These are phyloP conservation scores for Nicotiana tomentosiformis DNA, from an alignment of 257 asterid genomes.

Conservation along the genomic window DNA sequence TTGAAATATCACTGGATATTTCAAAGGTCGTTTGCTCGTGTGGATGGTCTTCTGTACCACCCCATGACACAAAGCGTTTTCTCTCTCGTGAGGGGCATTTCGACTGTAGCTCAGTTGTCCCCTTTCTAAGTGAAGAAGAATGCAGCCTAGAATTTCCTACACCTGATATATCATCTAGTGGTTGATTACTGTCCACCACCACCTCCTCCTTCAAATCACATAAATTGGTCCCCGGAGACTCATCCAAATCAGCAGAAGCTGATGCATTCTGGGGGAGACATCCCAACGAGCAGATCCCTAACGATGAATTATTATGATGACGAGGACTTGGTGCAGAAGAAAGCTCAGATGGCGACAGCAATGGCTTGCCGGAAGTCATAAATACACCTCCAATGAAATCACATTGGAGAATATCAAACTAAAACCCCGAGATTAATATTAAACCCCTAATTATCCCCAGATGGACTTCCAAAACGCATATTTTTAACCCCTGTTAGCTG, in stretches of 20 bases:
- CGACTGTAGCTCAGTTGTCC: constrained; percentile 27
- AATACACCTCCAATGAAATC: constrained; percentile 30
- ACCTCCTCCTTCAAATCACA: constrained; percentile 7
- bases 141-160: constrained; percentile 30
- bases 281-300: constrained; percentile 12
- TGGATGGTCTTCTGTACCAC: constrained; percentile 71
- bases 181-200: neutral
- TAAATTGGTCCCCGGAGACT: neutral
- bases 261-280: constrained; percentile 9
- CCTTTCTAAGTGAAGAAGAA: constrained; percentile 3
- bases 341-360: constrained; percentile 47
- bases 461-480: neutral
- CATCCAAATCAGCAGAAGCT: neutral
- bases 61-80: constrained; percentile 75
- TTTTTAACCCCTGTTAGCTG: neutral
- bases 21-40: constrained; percentile 39
- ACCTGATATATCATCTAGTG: constrained; percentile 16
- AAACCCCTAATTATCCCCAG: neutral
- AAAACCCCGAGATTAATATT: constrained; percentile 18
- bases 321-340: constrained; percentile 31
- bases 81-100: constrained; percentile 49
- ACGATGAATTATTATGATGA: constrained; percentile 28
- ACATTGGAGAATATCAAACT: constrained; percentile 38
- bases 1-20: constrained; percentile 41
- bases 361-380: constrained; percentile 81